Base-by-base conservation (phyloP, 352 stramenopile genomes). In the Globisporangium radiosum region DNA sequence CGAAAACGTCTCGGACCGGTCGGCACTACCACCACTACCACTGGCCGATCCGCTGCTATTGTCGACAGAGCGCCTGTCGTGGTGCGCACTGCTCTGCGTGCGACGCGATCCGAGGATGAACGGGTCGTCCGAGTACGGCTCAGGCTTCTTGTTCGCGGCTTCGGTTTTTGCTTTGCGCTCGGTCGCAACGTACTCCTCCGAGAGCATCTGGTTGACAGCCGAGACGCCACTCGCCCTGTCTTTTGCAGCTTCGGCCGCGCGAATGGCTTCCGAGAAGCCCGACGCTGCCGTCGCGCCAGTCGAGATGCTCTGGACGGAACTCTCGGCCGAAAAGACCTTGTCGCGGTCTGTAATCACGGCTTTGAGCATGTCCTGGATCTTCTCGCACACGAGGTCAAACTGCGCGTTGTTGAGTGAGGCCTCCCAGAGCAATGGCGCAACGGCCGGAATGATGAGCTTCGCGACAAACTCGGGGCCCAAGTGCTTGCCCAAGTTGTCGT, bases 301-400 rank as follows among this genome's bases (percentile, higher is more conserved):
- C 17, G 72, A 76, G n/a, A 90, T 76, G 11, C 56, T 76, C 45
- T 76, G 74, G 17, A 94, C 77, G 10, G 82, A 90, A 43, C 64
- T 81, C 61, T 91, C 76, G 5, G 82, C 83, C 44, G 63, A 75
- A 37, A 95, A 90, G 15, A 72, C 68, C 71, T 92, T 93, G 63
- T 95, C 85, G 25, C 85, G 78, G 45, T 92, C 83, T 14, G 51
- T 71, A 53, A 95, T 93, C 52, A 95, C 84, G 50, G 75, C 70
- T 63, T 95, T 92, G n/a, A 95, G 71, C 85, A 95, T 95, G 38
- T 92, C 78, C 59, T 95, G 82, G 63, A 95, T 84, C 57, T 92
- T 92, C 55, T 92, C 83, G 47, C 83, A 93, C 9, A 95, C 82
- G 50, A 88, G 73, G 57, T 95, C 85, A 56, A 95, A 95, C 60